Conservation (phyloP, 78 protist genomes). For the Dictyostelium purpureum region DNA sequence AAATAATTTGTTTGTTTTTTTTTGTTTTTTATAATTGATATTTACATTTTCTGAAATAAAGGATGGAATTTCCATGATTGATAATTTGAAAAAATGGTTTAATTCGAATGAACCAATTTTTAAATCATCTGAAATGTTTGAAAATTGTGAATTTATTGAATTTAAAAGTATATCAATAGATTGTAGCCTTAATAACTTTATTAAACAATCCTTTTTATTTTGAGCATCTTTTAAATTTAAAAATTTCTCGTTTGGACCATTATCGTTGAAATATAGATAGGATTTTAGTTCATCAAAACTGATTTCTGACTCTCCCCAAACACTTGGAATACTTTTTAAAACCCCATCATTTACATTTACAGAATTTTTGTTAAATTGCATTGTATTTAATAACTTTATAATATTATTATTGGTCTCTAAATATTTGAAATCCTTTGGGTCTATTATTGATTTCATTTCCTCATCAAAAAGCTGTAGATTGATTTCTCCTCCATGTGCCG, state of each 20-base stretch:
- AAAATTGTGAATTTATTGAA: background rate
- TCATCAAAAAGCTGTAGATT: background rate
- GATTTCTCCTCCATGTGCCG: background rate
- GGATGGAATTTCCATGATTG: background rate
- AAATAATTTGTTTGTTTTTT: too few relatives aligned
- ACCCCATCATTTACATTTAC: too few relatives aligned
- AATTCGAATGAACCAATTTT: background rate
- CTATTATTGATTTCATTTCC: background rate
- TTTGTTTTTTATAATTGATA: too few relatives aligned
- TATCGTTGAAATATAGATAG: background rate
- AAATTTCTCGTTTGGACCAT: background rate
- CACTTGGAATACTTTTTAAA: too few relatives aligned
- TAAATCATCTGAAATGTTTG: background rate
- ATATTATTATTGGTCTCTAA: too few relatives aligned
- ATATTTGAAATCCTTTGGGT: background rate
- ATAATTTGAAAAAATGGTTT: background rate
- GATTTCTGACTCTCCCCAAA: too few relatives aligned
- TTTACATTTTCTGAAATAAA: too few relatives aligned
- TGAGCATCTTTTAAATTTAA: background rate
- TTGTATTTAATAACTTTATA: too few relatives aligned
- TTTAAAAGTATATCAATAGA: background rate
- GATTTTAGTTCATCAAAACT: background rate
- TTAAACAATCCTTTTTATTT: background rate
- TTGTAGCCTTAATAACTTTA: background rate
- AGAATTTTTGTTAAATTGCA: too few relatives aligned